Conservation (phyloP, 768 basidiomycete species). For the Rhizopogon roseolus region DNA sequence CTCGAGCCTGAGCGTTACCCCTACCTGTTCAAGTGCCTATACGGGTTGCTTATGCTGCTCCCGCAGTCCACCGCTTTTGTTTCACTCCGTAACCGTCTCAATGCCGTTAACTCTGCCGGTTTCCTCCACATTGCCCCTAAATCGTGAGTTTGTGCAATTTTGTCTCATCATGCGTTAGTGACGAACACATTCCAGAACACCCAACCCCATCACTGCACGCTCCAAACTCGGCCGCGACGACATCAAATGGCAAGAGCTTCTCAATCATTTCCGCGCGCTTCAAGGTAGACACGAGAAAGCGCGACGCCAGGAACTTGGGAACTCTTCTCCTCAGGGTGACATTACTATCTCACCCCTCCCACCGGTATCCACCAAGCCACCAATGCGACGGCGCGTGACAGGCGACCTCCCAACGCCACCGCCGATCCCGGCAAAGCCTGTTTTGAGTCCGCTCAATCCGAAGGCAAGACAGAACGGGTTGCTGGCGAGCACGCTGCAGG, state of each 20-base stretch:
- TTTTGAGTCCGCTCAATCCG: constrained; percentile 72
- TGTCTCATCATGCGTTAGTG: background rate
- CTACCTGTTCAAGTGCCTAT: constrained; percentile 94
- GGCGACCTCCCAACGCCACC: constrained; percentile 37
- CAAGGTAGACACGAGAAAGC: constrained; percentile 92
- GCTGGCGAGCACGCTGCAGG: constrained; percentile 29
- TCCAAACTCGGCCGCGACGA: constrained; percentile 82
- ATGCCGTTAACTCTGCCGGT: constrained; percentile 92
- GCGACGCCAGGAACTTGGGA: constrained; percentile 70
- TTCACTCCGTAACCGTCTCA: constrained; percentile 88
- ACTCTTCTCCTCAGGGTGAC: constrained; percentile 1
- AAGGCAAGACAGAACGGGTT: constrained; percentile 49
- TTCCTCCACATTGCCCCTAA: constrained; percentile 89
- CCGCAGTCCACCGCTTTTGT: constrained; percentile 97
- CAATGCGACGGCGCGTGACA: constrained; percentile 59
- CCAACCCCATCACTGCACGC: constrained; percentile 43
- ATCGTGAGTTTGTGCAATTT: constrained; percentile 44
- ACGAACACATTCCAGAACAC: constrained; percentile 24
- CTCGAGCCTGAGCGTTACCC: constrained; percentile 97
- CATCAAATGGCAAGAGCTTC: constrained; percentile 95
- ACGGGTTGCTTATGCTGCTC: constrained; percentile 93
- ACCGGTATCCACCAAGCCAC: constrained; percentile 30
- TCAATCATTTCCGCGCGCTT: constrained; percentile 86
- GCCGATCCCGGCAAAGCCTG: constrained; percentile 32
- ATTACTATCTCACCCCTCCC: background rate